These are phyloP conservation scores for Arthrobotrys sphaeroides DNA, from an alignment of 2,329 filamentous ascomycete species.

Conservation along the genomic window DNA sequence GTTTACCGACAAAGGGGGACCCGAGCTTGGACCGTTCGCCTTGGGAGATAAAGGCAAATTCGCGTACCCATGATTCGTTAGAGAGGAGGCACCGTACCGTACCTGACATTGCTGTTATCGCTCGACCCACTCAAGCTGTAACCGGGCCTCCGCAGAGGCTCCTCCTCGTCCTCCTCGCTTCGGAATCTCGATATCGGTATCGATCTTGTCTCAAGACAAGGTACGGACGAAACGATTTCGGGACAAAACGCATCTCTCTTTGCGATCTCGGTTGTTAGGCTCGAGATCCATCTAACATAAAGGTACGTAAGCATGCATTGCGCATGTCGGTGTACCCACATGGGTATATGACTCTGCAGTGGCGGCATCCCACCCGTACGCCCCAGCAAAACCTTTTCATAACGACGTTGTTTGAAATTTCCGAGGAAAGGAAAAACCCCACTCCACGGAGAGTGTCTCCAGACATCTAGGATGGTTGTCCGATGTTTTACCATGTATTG, in stretches of 20 bases:
- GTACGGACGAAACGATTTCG: background rate
- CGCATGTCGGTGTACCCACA: background rate
- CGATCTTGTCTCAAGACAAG: background rate
- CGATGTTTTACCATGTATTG: background rate
- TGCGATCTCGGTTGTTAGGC: slow-evolving; percentile 12
- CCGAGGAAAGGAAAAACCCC: slow-evolving; percentile 40
- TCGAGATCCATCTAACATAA: slow-evolving; percentile 8
- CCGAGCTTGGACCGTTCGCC: background rate
- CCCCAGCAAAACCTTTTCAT: slow-evolving; percentile 14
- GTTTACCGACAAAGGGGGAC: background rate
- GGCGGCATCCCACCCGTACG: slow-evolving; percentile 2
- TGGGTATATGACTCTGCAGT: slow-evolving; percentile 25
- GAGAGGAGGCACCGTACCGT: background rate
- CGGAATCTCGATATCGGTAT: background rate
- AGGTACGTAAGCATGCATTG: slow-evolving; percentile 1
- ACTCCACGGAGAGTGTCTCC: slow-evolving; percentile 11
- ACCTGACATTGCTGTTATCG: background rate
- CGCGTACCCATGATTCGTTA: slow-evolving; percentile 13
- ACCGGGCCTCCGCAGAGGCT: background rate
- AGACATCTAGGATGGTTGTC: background rate
- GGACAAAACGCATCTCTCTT: slow-evolving; percentile 7
- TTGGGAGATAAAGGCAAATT: slow-evolving; percentile 4
- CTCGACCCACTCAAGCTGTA: background rate
- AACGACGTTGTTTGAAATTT: slow-evolving; percentile 15
- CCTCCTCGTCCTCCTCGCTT: background rate